Conservation (phyloP, 768 basidiomycete genomes). For the Hortiboletus campestris region DNA sequence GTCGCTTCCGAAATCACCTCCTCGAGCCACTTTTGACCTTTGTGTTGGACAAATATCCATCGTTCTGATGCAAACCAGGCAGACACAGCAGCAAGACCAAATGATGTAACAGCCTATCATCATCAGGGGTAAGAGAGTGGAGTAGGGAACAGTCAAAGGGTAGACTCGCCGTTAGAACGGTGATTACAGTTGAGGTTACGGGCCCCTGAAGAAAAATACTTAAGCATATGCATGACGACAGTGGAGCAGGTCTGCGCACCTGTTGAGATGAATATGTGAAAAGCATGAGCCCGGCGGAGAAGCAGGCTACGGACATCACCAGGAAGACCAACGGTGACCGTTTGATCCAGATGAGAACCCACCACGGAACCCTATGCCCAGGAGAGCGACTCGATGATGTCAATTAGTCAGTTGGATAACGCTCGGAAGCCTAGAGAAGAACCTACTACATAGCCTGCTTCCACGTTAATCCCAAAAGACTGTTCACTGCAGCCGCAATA, state of each 20-base stretch:
- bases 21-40: slow-evolving; percentile 51
- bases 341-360: slow-evolving; percentile 80
- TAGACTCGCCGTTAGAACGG: slow-evolving; percentile 59
- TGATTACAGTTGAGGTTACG: slow-evolving; percentile 68
- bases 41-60: slow-evolving; percentile 46
- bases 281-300: slow-evolving; percentile 73
- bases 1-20: slow-evolving; percentile 38
- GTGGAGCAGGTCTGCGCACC: slow-evolving; percentile 38
- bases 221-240: slow-evolving; percentile 20
- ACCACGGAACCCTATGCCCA: slow-evolving; percentile 55
- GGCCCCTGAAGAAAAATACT: slow-evolving; percentile 41
- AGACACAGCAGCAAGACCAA: slow-evolving; percentile 49
- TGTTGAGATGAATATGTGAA: slow-evolving; percentile 75
- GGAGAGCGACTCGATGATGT: slow-evolving; percentile 45
- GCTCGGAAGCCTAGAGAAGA: slow-evolving; percentile 9
- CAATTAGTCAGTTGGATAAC: slow-evolving; percentile 13
- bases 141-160: background rate
- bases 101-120: slow-evolving; percentile 37
- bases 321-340: slow-evolving; percentile 80
- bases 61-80: slow-evolving; percentile 54
- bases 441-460: slow-evolving; percentile 58
- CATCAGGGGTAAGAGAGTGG: slow-evolving; percentile 8
- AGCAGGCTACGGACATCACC: slow-evolving; percentile 80
- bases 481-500: slow-evolving; percentile 53
- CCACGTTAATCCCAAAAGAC: slow-evolving; percentile 51